Evolutionary conservation across 2,329 filamentous ascomycete species (phyloP), one percentile per base, ranked within the genome.

Genomic region (Penicillium sp.): DNA sequence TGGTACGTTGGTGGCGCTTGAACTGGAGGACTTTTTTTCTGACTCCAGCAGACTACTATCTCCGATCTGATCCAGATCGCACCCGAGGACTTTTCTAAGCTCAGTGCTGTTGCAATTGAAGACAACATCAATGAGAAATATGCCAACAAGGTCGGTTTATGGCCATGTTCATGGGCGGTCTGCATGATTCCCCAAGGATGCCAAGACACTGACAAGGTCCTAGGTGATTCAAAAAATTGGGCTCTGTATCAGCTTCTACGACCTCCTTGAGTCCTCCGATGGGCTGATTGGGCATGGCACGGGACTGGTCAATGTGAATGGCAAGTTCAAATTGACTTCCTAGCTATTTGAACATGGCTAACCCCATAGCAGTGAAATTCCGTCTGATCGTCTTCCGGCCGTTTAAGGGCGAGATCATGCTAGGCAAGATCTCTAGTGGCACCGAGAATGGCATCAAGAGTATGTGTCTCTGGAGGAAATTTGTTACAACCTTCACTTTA

Each of bases 101-200:
- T 78, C 65, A 96, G 91, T 71, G 85, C 87, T 35, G 85, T 92
- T 63, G 92, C 92, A 1, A 91, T 99, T 64, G 92, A 97, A 78
- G 93, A 99, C 79, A 95, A 95, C 70, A 95, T 99, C 79, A 98
- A 99, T 75, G 84, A 88, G 64, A 99, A 99, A 79, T 99, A 97
- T 77, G 88, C 94, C 60, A 97, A 99, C 79, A 95, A 94, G 78
- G 89, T 91, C 54, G 41, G 66, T 53, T 6, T 8, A 17, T 7
- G 8, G 11, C 22, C 51, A 17, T 11, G 8, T 22, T 22, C 8
- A 35, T 5, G 12, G 22, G 12, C 17, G n/a, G 12, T 7, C 37
- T 12, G 15, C 12, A 41, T 20, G 20, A 28, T 8, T n/a, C 45
- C 31, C 34, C 34, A n/a, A 8, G 15, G 6, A 20, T 35, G 15